Evolutionary conservation across 441 rosid species (phyloP), one percentile per base, ranked within the genome.

Genomic region (Pelargonium australe): DNA sequence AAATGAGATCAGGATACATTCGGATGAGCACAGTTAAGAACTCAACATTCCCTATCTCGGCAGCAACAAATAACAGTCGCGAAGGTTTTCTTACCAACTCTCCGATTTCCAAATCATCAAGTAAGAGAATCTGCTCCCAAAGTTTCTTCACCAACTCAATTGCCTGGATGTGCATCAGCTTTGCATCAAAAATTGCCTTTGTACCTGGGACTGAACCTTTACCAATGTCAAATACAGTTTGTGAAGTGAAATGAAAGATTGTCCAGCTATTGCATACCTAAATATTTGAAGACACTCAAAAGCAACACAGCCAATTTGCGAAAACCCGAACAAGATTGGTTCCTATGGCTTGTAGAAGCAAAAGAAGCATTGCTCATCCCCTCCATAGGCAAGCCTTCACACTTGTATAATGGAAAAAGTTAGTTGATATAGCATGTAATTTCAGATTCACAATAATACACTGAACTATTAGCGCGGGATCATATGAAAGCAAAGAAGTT

Each of bases 1-100:
- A 79, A 43, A 79, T 69, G 4, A 79, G 72, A 58, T 66, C 73
- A 67, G 85, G 85, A 73, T 74, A 78, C 8, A 66, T 41, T 4
- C 44, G 71, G 4, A 80, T 62, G 14, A 75, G 72, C 51, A 60
- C 37, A 5, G 44, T 65, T 63, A 77, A 43, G 20, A 80, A 72
- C 68, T 80, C 80, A 0, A 70, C 53, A 17, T 70, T 73, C 34
- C 80, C 82, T 12, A 73, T 44, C 62, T 71, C 72, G 1, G 75
- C 78, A 12, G 78, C 83, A 4, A 51, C 62, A 19, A 73, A 75
- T 11, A 76, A 37, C 14, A 72, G 67, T 40, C 63, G 51, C 12
- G 64, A 16, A 4, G 75, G 72, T 13, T 23, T 70, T 70, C 72
- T 53, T 12, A 76, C 65, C 8, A 76, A 47, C 13, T 53, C 69